Conservation (phyloP, 1,139 yeast genomes). For the Saccharomyces hybrid region DNA sequence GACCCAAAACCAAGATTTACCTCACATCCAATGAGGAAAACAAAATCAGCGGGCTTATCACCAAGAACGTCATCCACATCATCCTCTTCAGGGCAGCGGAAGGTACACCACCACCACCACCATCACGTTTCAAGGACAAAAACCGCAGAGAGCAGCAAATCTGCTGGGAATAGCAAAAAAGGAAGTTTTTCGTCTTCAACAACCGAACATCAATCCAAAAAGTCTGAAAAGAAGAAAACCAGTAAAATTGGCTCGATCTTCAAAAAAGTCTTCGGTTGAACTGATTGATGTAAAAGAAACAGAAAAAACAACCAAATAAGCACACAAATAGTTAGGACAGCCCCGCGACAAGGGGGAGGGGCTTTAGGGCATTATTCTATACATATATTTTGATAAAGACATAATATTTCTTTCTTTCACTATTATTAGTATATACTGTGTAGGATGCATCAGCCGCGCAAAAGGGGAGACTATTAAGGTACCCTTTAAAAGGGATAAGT, state of each 20-base stretch:
- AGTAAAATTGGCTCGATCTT: conserved; percentile 19
- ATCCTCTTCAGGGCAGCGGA: not conserved
- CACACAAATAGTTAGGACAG: not conserved
- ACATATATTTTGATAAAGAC: not conserved
- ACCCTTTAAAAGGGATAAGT: not conserved
- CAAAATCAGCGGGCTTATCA: conserved; percentile 13
- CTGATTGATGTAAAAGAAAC: not conserved
- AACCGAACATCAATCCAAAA: conserved; percentile 2
- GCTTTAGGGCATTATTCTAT: not conserved
- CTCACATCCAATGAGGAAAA: conserved; percentile 14
- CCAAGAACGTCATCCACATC: not conserved
- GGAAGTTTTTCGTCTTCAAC: conserved; percentile 2
- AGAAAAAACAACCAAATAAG: not conserved
- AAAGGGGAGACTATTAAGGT: not conserved
- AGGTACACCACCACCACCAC: not conserved
- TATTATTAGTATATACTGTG: not conserved
- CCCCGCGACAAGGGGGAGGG: not conserved
- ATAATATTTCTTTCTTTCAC: not conserved
- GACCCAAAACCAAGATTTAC: not conserved
- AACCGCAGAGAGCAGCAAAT: conserved; percentile 1
- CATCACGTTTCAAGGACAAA: conserved; percentile 2
- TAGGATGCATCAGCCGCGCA: not conserved
- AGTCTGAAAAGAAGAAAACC: conserved; percentile 11
- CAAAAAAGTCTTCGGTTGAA: conserved; percentile 15
- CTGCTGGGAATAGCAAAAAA: not conserved